phyloP scores from a whole-genome alignment of 1,284 basidiomycete species.

The Thecaphora frezii region DNA sequence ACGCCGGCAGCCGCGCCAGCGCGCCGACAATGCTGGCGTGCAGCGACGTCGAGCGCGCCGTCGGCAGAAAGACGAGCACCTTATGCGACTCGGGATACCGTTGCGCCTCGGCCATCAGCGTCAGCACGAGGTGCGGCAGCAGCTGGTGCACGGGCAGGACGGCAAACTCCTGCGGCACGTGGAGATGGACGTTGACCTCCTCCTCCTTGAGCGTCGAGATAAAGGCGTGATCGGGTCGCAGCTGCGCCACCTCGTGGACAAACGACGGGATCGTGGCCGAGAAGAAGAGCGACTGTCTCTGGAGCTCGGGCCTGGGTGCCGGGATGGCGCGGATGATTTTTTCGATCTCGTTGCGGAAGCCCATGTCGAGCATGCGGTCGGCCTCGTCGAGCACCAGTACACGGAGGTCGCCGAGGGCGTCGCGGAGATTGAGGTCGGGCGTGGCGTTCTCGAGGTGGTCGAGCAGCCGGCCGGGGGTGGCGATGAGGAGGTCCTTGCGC shows the following conservation, averaged over 20 bases:
- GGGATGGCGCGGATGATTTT: conserved; percentile 59
- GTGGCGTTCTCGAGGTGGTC: conserved; percentile 61
- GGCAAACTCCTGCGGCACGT: conserved; percentile 65
- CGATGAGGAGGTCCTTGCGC: conserved; percentile 62
- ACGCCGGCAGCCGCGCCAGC: conserved; percentile 13
- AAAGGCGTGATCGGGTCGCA: conserved; percentile 64
- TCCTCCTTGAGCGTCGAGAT: conserved; percentile 68
- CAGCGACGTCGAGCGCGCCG: conserved; percentile 68
- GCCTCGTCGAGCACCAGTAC: conserved; percentile 63
- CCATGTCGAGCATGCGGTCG: conserved; percentile 62
- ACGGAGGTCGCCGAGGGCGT: conserved; percentile 51
- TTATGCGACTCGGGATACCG: conserved; percentile 32
- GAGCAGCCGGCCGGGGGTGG: conserved; percentile 63
- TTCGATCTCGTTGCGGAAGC: conserved; percentile 50
- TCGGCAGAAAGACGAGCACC: conserved; percentile 67
- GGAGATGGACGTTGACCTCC: conserved; percentile 70
- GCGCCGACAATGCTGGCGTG: conserved; percentile 60
- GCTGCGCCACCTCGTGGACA: conserved; percentile 57
- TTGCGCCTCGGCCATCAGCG: conserved; percentile 59
- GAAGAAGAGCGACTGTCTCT: conserved; percentile 63
- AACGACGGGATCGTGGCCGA: conserved; percentile 62
- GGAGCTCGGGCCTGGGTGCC: conserved; percentile 57
- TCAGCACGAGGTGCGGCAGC: conserved; percentile 62
- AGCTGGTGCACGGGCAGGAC: conserved; percentile 54
- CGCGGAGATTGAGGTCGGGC: conserved; percentile 43